Base-by-base conservation (phyloP, 148 eudicot species). In the Heliosperma pusillum region DNA sequence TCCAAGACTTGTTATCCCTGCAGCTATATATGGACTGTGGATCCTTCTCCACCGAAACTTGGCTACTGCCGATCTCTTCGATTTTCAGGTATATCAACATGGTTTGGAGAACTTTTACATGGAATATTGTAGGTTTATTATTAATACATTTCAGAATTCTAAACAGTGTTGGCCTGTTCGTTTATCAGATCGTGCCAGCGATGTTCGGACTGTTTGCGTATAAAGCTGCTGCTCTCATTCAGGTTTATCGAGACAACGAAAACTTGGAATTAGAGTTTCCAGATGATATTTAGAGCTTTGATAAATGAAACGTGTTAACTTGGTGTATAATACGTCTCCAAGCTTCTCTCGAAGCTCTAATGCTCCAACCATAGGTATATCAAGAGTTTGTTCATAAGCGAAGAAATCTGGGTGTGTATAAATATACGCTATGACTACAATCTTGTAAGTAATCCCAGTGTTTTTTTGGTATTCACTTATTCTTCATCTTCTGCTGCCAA, bases 171-270 rank as follows among this genome's bases (percentile, higher is more conserved):
- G 50, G 11, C 16, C 15, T 12, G 6, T 58, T 59, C 29, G 10
- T 24, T 19, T 70, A 12, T 76, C 83, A 95, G 98, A 88, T 95
- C 70, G 83, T 88, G 75, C 98, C 98, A 22, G 97, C 93, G 25
- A 90, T 92, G 92, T 57, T 92, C 33, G 98, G 98, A 72, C 11
- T 95, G 75, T 95, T 95, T 85, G 97, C 98, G 21, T 95, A 95
- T 71, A 92, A 95, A 82, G 98, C 93, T 27, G 97, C 97, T 67
- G 93, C 93, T 22, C 91, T 95, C 65, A 89, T 92, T 78, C 96
- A 95, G 87, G 96, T 92, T 42, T 94, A 94, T 76, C 84, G 98
- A 82, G 98, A 94, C 81, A 94, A 94, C 57, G 96, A 91, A 82
- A 92, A 92, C 76, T 86, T 94, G 80, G 82, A 83, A 50, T 76